Evolutionary conservation across 2,329 filamentous ascomycete species (phyloP).

Genomic region (Didymella exigua): DNA sequence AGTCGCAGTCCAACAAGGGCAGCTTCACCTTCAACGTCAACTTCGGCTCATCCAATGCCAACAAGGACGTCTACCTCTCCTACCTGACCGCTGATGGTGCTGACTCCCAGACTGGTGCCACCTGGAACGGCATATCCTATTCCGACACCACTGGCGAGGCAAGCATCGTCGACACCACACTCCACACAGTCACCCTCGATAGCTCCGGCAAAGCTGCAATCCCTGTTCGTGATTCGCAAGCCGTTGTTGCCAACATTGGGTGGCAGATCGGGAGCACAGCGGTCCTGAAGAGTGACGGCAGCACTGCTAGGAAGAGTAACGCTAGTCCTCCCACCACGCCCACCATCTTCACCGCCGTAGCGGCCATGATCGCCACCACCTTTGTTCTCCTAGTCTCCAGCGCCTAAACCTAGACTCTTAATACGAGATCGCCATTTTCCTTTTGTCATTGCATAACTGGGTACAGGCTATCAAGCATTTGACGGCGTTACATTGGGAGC

Average conservation of each 20-base stretch:
- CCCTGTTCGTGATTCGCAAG: slow-evolving; percentile 52
- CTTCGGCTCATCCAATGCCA: slow-evolving; percentile 48
- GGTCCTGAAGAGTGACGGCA: slow-evolving; percentile 36
- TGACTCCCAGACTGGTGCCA: slow-evolving; percentile 51
- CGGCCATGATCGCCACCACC: slow-evolving; percentile 18
- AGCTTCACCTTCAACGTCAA: slow-evolving; percentile 52
- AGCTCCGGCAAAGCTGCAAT: slow-evolving; percentile 32
- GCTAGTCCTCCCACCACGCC: slow-evolving; percentile 20
- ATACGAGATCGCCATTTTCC: slow-evolving; percentile 13
- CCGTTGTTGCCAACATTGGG: slow-evolving; percentile 55
- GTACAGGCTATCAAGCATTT: slow-evolving; percentile 13
- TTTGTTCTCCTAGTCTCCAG: slow-evolving; percentile 7
- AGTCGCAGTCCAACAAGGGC: slow-evolving; percentile 46
- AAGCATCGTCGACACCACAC: slow-evolving; percentile 40
- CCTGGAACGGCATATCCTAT: slow-evolving; percentile 57
- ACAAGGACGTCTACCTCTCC: slow-evolving; percentile 54
- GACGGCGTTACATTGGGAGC: slow-evolving; percentile 13
- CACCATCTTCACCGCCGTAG: slow-evolving; percentile 19
- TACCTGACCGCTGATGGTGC: slow-evolving; percentile 56
- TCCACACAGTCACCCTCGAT: slow-evolving; percentile 35
- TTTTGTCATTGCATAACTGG: slow-evolving; percentile 13
- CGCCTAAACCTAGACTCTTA: slow-evolving; percentile 6
- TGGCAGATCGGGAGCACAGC: slow-evolving; percentile 44
- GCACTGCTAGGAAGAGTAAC: slow-evolving; percentile 37
- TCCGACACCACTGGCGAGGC: slow-evolving; percentile 51